Evolutionary conservation across 2,329 filamentous ascomycete species (phyloP), one percentile per base, ranked within the genome.

Genomic region (Domatiomyces globalis): DNA sequence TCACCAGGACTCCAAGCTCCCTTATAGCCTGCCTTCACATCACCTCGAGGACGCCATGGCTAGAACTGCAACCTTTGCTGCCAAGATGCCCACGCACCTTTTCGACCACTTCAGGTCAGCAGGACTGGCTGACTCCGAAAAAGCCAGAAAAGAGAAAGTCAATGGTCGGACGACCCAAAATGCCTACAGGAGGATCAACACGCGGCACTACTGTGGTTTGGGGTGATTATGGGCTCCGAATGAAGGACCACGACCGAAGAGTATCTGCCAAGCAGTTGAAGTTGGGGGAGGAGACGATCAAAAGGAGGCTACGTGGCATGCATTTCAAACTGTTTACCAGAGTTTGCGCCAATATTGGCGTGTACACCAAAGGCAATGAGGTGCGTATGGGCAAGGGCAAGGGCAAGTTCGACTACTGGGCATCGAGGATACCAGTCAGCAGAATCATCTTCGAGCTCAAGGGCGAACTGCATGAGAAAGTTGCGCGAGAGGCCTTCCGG

Each of bases 381-480:
- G 84, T 87, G 67, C 84, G 92, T 78, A 98, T 98, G 94, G 92
- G 92, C 67, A 98, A 96, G 71, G 92, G 92, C 71, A 98, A 98
- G 68, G 92, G 92, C 61, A 85, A 83, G 56, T 96, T 98, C 65
- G 92, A 98, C 67, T 87, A 94, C 65, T 98, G 92, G 92, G 88
- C 90, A 4, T 80, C 85, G 19, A 81, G 90, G 68, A 82, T 96
- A 60, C 81, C 87, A 7, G 87, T 96, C 49, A 95, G 85, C 70
- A 86, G 92, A 67, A 80, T 98, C 47, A 74, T 95, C 18, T 94
- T 98, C 60, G 92, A 98, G 70, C 71, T 98, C 60, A 88, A 87
- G 69, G 92, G 92, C 45, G 80, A 88, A 61, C 65, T 96, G 57
- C 92, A 98, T 77, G 92, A 98, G 73, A 86, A 95, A 72, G 81